A percentile compares a stretch with the other conserved stretches of the same genome.
These are phyloP conservation scores for Phialophora expanda DNA, from an alignment of 2,329 filamentous ascomycete genomes.

Conservation along the genomic window DNA sequence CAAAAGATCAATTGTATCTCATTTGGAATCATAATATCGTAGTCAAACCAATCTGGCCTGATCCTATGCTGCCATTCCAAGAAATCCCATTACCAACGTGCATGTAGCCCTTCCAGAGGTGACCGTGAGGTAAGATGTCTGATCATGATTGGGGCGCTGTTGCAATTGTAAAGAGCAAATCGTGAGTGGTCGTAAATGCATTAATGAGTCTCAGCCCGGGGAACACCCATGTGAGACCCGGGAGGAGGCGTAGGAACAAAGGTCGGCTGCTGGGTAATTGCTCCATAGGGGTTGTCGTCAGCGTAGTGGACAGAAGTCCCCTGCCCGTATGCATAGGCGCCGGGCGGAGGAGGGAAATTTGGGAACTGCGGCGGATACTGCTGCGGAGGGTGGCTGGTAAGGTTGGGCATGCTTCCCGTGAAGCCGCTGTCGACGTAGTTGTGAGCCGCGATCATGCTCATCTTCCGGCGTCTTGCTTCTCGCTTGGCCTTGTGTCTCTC, in stretches of 20 bases:
- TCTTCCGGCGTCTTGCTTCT: slow-evolving; percentile 38
- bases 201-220: slow-evolving; percentile 11
- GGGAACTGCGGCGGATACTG: slow-evolving; percentile 16
- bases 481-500: slow-evolving; percentile 42
- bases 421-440: slow-evolving; percentile 31
- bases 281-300: slow-evolving; percentile 36
- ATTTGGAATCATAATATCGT: slow-evolving; percentile 15
- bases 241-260: slow-evolving; percentile 21
- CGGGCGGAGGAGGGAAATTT: slow-evolving; percentile 15
- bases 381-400: slow-evolving; percentile 21
- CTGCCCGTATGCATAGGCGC: slow-evolving; percentile 10
- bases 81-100: neutral
- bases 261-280: slow-evolving; percentile 19
- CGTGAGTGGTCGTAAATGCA: slow-evolving; percentile 4
- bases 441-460: slow-evolving; percentile 30
- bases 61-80: slow-evolving; percentile 1
- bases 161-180: neutral
- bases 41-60: slow-evolving; percentile 11
- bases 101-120: neutral
- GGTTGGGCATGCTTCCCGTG: slow-evolving; percentile 33
- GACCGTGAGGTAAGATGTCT: neutral
- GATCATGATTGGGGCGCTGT: neutral
- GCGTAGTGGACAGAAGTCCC: slow-evolving; percentile 23
- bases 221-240: slow-evolving; percentile 16
- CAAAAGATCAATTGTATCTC: neutral